Conservation (phyloP, 176 grass and related monocot species). For the Chloris gayana region DNA sequence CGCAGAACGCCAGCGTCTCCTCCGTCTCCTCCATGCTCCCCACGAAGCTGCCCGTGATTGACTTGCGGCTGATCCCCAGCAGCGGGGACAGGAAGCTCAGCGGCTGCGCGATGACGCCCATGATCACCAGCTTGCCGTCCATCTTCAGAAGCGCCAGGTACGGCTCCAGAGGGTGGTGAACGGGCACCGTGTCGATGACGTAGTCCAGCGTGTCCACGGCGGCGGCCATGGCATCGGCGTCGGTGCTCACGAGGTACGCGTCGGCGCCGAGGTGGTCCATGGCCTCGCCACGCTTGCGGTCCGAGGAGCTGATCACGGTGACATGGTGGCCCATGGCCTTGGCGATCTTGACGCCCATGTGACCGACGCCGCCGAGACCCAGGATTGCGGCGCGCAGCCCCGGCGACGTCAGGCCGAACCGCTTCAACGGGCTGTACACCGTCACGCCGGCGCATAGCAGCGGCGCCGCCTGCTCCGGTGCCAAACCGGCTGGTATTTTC, state of each 20-base stretch:
- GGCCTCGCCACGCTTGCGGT: constrained; percentile 3
- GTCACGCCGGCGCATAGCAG: constrained; percentile 39
- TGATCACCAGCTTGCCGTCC: constrained; percentile 33
- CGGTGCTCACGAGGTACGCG: constrained; percentile 23
- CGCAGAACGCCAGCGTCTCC: constrained; percentile 45
- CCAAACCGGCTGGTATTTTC: constrained; percentile 5
- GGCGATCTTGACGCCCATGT: constrained; percentile 34
- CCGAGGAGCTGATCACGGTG: constrained; percentile 28
- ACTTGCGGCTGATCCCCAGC: constrained; percentile 17
- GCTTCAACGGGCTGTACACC: constrained; percentile 39
- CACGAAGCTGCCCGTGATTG: constrained; percentile 14
- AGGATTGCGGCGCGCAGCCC: constrained; percentile 1
- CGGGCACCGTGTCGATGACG: constrained; percentile 52
- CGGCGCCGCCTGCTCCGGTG: constrained; percentile 13
- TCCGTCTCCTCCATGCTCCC: constrained; percentile 42
- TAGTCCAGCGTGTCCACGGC: constrained; percentile 35
- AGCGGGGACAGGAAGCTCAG: constrained; percentile 30
- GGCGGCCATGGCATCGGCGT: constrained; percentile 2
- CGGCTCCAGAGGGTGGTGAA: constrained; percentile 22
- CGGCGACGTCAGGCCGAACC: not conserved
- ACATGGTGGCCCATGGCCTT: constrained; percentile 23
- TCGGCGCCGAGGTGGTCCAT: constrained; percentile 17
- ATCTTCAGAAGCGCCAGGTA: constrained; percentile 35
- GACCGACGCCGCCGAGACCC: constrained; percentile 27
- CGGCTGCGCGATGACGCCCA: constrained; percentile 31